These are phyloP conservation scores for Exophiala sp. DNA, from an alignment of 2,329 filamentous ascomycete genomes.

Conservation along the genomic window DNA sequence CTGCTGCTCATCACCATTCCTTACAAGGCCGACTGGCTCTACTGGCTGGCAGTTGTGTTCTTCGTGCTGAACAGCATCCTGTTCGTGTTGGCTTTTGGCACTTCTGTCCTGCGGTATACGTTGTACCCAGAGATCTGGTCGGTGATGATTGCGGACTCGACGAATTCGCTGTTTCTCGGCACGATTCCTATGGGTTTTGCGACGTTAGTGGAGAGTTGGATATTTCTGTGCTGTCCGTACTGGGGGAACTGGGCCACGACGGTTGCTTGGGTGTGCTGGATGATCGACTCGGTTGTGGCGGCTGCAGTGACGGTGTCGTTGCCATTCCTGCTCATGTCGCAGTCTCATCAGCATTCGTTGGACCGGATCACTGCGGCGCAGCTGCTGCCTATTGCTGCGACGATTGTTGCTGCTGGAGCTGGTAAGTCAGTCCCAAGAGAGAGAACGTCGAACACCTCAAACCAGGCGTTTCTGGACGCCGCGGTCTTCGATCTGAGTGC, in stretches of 20 bases:
- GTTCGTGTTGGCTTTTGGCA: slow-evolving; percentile 43
- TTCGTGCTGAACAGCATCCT: slow-evolving; percentile 56
- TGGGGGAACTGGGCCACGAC: slow-evolving; percentile 56
- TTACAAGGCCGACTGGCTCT: slow-evolving; percentile 53
- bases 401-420: slow-evolving; percentile 60
- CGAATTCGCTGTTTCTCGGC: slow-evolving; percentile 62
- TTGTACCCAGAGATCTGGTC: slow-evolving; percentile 61
- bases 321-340: slow-evolving; percentile 42
- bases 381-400: slow-evolving; percentile 61
- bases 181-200: slow-evolving; percentile 64
- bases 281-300: slow-evolving; percentile 51
- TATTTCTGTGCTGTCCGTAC: slow-evolving; percentile 53
- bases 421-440: slow-evolving; percentile 38
- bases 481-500: no score
- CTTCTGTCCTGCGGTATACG: slow-evolving; percentile 56
- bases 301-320: slow-evolving; percentile 50
- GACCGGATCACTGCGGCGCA: slow-evolving; percentile 60
- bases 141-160: slow-evolving; percentile 61
- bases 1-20: slow-evolving; percentile 58
- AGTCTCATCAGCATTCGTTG: slow-evolving; percentile 42
- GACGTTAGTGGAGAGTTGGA: slow-evolving; percentile 61
- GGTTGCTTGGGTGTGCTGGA: slow-evolving; percentile 55
- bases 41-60: slow-evolving; percentile 55
- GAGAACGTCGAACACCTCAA: no score
- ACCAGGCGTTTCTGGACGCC: no score